phyloP scores from a whole-genome alignment of 1,284 basidiomycete species.

The Boletus semigastroideus region DNA sequence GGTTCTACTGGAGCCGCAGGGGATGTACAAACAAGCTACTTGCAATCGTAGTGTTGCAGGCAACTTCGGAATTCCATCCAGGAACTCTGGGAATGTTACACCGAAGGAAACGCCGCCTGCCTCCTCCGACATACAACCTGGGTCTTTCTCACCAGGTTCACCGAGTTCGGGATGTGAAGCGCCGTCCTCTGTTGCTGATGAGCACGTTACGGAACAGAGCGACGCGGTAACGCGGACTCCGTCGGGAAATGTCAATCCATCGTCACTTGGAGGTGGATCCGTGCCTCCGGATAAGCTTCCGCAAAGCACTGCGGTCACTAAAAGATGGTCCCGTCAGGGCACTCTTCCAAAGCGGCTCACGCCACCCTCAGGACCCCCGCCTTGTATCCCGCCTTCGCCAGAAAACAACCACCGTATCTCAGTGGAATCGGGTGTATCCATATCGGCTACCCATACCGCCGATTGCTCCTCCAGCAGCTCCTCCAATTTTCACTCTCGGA shows the following conservation, averaged over 20 bases:
- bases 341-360: slow-evolving; percentile 50
- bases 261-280: neutral
- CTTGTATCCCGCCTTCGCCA: slow-evolving; percentile 41
- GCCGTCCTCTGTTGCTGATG: slow-evolving; percentile 1
- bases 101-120: slow-evolving; percentile 14
- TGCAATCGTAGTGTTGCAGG: slow-evolving; percentile 34
- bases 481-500: slow-evolving; percentile 36
- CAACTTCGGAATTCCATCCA: slow-evolving; percentile 30
- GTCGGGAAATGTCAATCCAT: neutral
- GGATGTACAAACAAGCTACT: slow-evolving; percentile 30
- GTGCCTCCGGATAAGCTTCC: slow-evolving; percentile 15
- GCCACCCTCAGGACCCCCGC: slow-evolving; percentile 59
- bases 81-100: slow-evolving; percentile 7
- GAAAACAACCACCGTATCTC: slow-evolving; percentile 22
- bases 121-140: slow-evolving; percentile 1
- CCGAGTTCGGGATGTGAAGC: neutral
- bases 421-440: slow-evolving; percentile 19
- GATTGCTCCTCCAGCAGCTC: slow-evolving; percentile 44
- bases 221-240: neutral
- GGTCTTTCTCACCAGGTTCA: slow-evolving; percentile 6
- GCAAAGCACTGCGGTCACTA: slow-evolving; percentile 35
- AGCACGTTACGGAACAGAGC: neutral
- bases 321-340: slow-evolving; percentile 62
- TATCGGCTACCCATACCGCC: slow-evolving; percentile 38
- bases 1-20: slow-evolving; percentile 7